These are phyloP conservation scores for Gypsophila paniculata DNA, from an alignment of 179 eudicot species.

Conservation along the genomic window DNA sequence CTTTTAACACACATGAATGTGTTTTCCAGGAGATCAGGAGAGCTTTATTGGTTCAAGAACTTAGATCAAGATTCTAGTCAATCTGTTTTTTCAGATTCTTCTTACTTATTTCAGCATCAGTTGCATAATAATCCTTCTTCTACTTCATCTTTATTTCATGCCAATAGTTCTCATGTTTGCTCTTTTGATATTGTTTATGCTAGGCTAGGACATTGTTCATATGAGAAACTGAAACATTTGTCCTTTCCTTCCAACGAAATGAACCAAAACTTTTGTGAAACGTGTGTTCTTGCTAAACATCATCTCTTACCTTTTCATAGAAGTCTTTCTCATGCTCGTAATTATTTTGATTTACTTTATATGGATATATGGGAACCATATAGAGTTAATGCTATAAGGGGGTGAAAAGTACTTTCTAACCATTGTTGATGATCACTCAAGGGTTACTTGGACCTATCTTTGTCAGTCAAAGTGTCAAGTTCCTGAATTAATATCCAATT, in stretches of 20 bases:
- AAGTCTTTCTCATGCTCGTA: not conserved
- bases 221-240: not conserved
- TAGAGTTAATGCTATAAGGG: not conserved
- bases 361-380: slow-evolving; percentile 6
- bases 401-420: not conserved
- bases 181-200: not conserved
- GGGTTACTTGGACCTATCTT: not conserved
- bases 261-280: not conserved
- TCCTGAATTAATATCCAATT: too few species aligned
- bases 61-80: not conserved
- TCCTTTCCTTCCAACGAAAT: not conserved
- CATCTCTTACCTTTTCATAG: not conserved
- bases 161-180: too few species aligned
- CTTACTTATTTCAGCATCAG: too few species aligned
- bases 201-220: not conserved
- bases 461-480: not conserved
- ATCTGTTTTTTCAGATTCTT: not conserved
- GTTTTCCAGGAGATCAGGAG: not conserved
- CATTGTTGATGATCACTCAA: not conserved
- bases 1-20: not conserved
- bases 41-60: not conserved
- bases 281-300: not conserved
- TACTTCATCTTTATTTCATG: too few species aligned
- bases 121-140: too few species aligned
- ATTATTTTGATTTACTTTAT: not conserved